Conservation (phyloP, 768 basidiomycete species). For the Strobilomyces dryophilus region DNA sequence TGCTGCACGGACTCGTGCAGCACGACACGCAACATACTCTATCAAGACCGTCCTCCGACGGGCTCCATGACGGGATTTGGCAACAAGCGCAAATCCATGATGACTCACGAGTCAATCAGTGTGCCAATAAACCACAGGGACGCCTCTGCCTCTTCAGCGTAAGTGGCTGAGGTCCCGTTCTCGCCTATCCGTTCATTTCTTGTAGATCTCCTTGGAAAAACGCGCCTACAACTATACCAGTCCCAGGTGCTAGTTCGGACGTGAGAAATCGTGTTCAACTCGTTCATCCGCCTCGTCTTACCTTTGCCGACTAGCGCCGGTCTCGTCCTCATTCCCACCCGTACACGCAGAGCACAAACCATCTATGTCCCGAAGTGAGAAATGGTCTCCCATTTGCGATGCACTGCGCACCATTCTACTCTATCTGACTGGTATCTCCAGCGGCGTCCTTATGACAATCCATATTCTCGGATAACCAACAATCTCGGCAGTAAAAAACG, state of each 20-base stretch:
- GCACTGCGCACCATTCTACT: conserved; percentile 1
- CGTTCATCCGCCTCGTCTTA: conserved; percentile 1
- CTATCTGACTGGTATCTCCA: conserved; percentile 4
- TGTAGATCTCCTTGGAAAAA: conserved; percentile 17
- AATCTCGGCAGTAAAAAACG: not conserved
- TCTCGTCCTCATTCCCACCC: conserved; percentile 9
- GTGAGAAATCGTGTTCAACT: conserved; percentile 12
- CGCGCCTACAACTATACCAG: conserved; percentile 18
- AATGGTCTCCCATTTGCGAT: not conserved
- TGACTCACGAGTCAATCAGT: conserved; percentile 9
- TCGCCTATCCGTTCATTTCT: conserved; percentile 4
- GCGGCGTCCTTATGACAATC: conserved; percentile 13
- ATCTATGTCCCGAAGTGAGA: conserved; percentile 15
- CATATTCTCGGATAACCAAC: conserved; percentile 4
- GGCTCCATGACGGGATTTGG: conserved; percentile 7
- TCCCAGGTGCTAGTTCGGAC: conserved; percentile 9
- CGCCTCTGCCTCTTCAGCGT: conserved; percentile 23
- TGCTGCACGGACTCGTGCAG: not conserved
- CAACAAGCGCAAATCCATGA: conserved; percentile 9
- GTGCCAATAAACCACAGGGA: conserved; percentile 27
- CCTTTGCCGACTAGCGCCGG: conserved; percentile 8
- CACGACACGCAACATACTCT: conserved; percentile 5
- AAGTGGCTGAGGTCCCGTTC: conserved; percentile 7
- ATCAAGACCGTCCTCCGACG: conserved; percentile 7
- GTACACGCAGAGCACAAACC: conserved; percentile 1